phyloP scores from a whole-genome alignment of 345 rosid genomes.

The Bruguiera sexangula region DNA sequence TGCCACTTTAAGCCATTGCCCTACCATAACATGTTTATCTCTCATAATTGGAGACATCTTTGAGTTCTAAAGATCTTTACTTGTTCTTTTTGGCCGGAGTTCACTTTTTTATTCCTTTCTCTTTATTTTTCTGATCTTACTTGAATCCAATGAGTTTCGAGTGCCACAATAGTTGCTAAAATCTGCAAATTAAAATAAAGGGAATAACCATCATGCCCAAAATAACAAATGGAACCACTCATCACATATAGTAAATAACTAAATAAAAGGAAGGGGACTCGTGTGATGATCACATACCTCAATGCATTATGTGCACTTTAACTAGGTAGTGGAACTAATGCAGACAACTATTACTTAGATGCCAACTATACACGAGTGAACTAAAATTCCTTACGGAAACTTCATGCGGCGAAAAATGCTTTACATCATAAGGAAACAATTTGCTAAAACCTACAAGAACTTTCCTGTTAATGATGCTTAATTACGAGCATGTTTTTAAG shows the following conservation, averaged over 20 bases:
- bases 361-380: slow-evolving; percentile 9
- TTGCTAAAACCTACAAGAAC: background rate
- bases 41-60: slow-evolving; percentile 12
- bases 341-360: background rate
- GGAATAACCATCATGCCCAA: background rate
- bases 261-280: background rate
- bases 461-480: no score
- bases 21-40: slow-evolving; percentile 4
- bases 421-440: no score
- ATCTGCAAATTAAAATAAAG: background rate
- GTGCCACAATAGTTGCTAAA: background rate
- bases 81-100: slow-evolving; percentile 16
- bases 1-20: background rate
- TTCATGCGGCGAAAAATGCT: no score
- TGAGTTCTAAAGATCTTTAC: background rate
- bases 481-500: no score
- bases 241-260: background rate
- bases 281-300: background rate
- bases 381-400: background rate
- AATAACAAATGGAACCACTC: background rate
- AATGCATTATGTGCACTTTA: background rate
- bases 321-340: background rate
- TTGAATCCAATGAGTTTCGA: background rate
- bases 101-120: background rate
- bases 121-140: background rate